These are phyloP conservation scores for Dryas octopetala DNA, from an alignment of 306 rosid species.

Conservation along the genomic window DNA sequence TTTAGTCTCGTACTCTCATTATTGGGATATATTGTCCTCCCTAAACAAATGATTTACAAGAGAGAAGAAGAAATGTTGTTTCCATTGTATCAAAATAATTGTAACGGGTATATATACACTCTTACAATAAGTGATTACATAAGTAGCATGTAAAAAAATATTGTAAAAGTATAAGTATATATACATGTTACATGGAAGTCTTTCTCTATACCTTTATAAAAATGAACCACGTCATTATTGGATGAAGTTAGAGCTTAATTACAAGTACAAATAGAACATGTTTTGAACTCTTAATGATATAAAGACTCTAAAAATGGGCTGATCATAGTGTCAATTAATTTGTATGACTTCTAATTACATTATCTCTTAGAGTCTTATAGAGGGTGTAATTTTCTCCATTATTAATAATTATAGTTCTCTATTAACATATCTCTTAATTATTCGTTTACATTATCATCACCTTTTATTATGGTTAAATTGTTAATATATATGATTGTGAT, in stretches of 20 bases:
- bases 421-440: neutral
- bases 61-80: neutral
- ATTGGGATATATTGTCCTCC: neutral
- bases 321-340: neutral
- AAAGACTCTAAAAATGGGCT: neutral
- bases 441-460: neutral
- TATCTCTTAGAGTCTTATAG: neutral
- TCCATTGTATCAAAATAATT: neutral
- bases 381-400: neutral
- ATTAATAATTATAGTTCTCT: neutral
- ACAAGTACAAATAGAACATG: no score
- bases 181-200: no score
- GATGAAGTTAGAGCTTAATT: no score
- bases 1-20: no score
- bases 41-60: neutral
- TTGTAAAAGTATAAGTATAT: no score
- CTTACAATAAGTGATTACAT: no score
- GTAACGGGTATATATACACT: neutral
- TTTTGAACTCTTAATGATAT: no score
- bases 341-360: neutral
- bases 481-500: neutral
- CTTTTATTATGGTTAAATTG: no score
- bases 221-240: no score
- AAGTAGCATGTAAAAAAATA: no score
- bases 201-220: no score